A percentile compares a stretch with the other conserved stretches of the same genome.
These are phyloP conservation scores for Porcisia hertigi DNA, from an alignment of 208 protist species.

Conservation along the genomic window DNA sequence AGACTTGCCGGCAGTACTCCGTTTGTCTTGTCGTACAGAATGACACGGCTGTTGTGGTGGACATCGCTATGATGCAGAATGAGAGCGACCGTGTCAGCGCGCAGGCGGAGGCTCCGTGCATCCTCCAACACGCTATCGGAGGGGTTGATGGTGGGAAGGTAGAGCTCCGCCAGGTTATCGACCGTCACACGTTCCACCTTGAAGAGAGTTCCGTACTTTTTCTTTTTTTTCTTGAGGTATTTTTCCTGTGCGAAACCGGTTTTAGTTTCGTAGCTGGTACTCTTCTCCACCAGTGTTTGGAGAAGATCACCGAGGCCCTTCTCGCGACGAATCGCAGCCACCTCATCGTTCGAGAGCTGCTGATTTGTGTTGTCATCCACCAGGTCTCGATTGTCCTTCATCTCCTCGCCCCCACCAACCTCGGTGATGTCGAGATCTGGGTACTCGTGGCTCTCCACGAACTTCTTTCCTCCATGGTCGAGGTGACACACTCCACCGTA, in stretches of 20 bases:
- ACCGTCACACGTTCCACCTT: constrained; percentile 78
- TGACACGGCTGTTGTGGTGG: constrained; percentile 66
- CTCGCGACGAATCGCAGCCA: constrained; percentile 71
- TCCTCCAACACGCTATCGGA: constrained; percentile 73
- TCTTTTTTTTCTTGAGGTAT: constrained; percentile 92
- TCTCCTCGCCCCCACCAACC: constrained; percentile 30
- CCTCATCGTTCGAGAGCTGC: constrained; percentile 75
- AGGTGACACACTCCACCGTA: constrained; percentile 79
- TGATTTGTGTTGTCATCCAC: constrained; percentile 84
- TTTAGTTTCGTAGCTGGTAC: constrained; percentile 84
- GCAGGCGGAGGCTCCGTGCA: constrained; percentile 58
- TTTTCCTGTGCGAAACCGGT: constrained; percentile 92
- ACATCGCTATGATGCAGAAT: constrained; percentile 88
- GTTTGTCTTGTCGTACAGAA: constrained; percentile 84
- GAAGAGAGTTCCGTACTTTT: constrained; percentile 87
- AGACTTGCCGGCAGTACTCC: constrained; percentile 75
- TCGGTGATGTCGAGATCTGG: constrained; percentile 88
- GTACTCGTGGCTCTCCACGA: constrained; percentile 74
- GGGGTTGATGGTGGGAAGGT: constrained; percentile 83
- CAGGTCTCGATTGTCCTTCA: constrained; percentile 82
- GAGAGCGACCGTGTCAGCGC: constrained; percentile 84
- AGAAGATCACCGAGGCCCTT: constrained; percentile 80
- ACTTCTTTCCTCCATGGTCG: constrained; percentile 50
- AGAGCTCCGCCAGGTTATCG: constrained; percentile 76
- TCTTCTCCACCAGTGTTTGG: constrained; percentile 80